Evolutionary conservation across 2,329 filamentous ascomycete genomes (phyloP), one percentile per base, ranked within the genome.

Genomic region (Neofusicoccum parvum): DNA sequence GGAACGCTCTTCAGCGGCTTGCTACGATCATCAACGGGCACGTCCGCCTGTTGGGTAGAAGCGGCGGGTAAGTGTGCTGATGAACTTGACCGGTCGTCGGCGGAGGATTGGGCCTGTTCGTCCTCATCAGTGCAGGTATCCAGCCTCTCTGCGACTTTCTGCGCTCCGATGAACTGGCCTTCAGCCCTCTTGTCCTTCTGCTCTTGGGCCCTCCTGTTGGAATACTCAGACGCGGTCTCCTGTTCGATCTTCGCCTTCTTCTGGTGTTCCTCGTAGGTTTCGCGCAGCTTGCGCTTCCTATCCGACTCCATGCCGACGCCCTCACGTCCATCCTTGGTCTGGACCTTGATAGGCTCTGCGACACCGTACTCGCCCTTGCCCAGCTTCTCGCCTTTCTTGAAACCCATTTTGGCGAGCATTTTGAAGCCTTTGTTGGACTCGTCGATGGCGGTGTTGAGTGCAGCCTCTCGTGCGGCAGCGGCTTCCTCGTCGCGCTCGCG

Each of bases 391-490:
- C 94, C 93, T 20, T 87, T 82, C 66, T 88, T 90, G 80, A 96
- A 99, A 0, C 95, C 95, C 84, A 99, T 92, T 78, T 92, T 94
- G 23, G 92, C 90, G 94, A 99, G 97, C 92, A 99, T 97, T 69
- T 92, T 88, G 68, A 96, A 87, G 1, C 94, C 95, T 75, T 97
- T 98, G 80, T 89, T 96, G 58, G 87, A 84, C 39, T 41, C 56
- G 20, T 88, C 86, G 6, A 97, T 82, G 56, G 95, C 82, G 14
- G 37, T 56, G 4, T 88, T 85, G 32, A 97, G 86, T 0, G 91
- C 92, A 43, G 85, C 87, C 75, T 97, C 92, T 62, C 92, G 89
- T 15, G 87, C 87, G 48, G 84, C 85, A 9, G 85, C 86, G 71
- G 90, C 92, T 70, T 92, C 88, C 58, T 87, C 88, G n/a, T 88